Evolutionary conservation across 2,329 filamentous ascomycete genomes (phyloP).

Genomic region (Fusarium sp.): DNA sequence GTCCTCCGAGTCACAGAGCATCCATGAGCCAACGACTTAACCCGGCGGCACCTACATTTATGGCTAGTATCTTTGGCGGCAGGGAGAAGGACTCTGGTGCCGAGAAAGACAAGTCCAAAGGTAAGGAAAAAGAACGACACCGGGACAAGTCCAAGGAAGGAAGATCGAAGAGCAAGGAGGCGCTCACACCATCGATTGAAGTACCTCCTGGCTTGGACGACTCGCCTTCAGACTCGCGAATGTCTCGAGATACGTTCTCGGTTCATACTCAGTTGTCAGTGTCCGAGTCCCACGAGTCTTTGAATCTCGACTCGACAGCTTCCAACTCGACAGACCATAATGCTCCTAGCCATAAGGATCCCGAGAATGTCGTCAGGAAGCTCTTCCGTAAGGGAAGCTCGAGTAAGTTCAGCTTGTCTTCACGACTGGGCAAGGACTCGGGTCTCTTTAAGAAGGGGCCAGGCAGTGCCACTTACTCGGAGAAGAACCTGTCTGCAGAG

Average conservation of each 20-base stretch:
- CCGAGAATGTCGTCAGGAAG: conserved; percentile 68
- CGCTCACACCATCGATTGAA: conserved; percentile 53
- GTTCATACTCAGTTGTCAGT: conserved; percentile 68
- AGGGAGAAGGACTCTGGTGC: conserved; percentile 50
- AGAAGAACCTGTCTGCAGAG: conserved; percentile 65
- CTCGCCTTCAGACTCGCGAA: conserved; percentile 63
- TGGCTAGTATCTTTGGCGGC: conserved; percentile 71
- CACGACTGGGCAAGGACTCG: conserved; percentile 64
- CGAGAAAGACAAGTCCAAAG: conserved; percentile 39
- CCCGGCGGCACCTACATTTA: conserved; percentile 89
- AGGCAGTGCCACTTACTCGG: conserved; percentile 66
- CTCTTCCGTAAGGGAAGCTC: conserved; percentile 74
- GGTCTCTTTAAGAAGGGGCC: conserved; percentile 68
- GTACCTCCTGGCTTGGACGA: conserved; percentile 53
- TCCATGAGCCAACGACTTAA: conserved; percentile 75
- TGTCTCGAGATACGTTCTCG: conserved; percentile 67
- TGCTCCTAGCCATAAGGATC: conserved; percentile 57
- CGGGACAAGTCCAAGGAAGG: conserved; percentile 49
- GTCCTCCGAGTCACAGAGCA: conserved; percentile 61
- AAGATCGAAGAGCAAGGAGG: conserved; percentile 52
- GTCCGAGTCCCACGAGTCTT: conserved; percentile 69
- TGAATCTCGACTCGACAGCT: conserved; percentile 63
- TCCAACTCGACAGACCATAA: conserved; percentile 68
- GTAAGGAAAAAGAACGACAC: conserved; percentile 48
- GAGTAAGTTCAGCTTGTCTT: conserved; percentile 72